These are phyloP conservation scores for Nemania sp. DNA, from an alignment of 2,329 filamentous ascomycete genomes.

Conservation along the genomic window DNA sequence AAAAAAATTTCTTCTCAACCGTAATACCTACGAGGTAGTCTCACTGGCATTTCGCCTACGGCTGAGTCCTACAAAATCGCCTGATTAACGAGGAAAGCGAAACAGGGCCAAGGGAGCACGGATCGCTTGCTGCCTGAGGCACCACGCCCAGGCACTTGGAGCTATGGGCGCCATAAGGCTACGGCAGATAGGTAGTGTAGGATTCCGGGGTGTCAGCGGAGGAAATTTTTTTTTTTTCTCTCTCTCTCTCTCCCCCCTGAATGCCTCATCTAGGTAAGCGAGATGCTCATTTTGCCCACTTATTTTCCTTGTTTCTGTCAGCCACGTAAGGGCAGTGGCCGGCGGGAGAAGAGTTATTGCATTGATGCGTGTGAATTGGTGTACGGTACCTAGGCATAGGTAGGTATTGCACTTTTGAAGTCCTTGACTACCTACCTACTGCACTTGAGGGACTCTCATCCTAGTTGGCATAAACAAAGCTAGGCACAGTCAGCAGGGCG, in stretches of 20 bases:
- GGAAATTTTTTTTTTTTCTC: constrained; percentile 24
- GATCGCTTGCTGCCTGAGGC: constrained; percentile 5
- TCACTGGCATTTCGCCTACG: constrained; percentile 19
- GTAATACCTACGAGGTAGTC: too few species aligned
- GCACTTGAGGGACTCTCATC: background rate
- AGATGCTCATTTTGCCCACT: constrained; percentile 22
- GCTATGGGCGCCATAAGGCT: constrained; percentile 25
- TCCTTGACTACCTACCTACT: background rate
- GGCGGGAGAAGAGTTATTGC: constrained; percentile 5
- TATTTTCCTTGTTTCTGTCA: constrained; percentile 28
- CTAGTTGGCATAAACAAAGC: background rate
- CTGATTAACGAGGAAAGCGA: constrained; percentile 10
- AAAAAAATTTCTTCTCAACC: constrained; percentile 12
- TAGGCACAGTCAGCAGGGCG: background rate
- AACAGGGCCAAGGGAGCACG: constrained; percentile 1
- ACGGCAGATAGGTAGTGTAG: constrained; percentile 3
- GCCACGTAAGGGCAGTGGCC: constrained; percentile 25
- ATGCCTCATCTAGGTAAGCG: constrained; percentile 12
- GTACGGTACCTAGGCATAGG: too few species aligned
- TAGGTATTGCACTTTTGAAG: background rate
- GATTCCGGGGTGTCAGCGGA: constrained; percentile 25
- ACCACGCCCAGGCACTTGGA: background rate
- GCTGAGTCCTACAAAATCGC: constrained; percentile 14
- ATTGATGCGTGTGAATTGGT: constrained; percentile 1
- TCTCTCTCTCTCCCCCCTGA: too few species aligned